These are phyloP conservation scores for Calonectria honghensis DNA, from an alignment of 2,329 filamentous ascomycete genomes.

Conservation along the genomic window DNA sequence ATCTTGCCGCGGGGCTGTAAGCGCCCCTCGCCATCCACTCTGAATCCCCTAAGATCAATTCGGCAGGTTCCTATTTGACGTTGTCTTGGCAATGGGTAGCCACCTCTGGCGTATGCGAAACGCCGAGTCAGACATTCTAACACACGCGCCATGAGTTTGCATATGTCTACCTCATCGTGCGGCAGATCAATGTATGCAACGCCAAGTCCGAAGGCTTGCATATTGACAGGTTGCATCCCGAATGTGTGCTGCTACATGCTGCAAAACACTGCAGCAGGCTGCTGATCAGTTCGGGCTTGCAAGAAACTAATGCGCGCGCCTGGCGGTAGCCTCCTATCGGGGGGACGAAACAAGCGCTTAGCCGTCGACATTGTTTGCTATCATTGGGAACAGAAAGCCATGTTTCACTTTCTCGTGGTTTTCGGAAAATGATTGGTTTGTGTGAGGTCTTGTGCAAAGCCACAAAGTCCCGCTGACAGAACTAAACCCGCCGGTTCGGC, in stretches of 20 bases:
- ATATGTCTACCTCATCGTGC: background rate
- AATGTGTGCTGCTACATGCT: background rate
- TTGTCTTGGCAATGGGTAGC: background rate
- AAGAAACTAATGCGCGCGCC: background rate
- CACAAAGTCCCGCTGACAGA: background rate
- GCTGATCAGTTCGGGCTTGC: background rate
- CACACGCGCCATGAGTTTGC: background rate
- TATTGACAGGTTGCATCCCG: background rate
- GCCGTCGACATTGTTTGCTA: no score
- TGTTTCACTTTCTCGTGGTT: no score
- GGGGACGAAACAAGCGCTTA: background rate
- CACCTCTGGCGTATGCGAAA: background rate
- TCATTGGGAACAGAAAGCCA: background rate
- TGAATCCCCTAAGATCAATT: background rate
- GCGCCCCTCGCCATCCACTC: background rate
- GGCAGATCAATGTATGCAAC: background rate
- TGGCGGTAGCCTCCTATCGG: no score
- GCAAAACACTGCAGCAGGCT: background rate
- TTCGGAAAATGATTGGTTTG: background rate
- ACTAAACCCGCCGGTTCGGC: background rate
- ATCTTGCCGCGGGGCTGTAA: background rate
- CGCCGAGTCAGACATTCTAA: background rate
- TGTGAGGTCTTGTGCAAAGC: background rate
- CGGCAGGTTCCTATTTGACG: background rate
- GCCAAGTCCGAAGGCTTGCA: conserved; percentile 3